These are phyloP conservation scores for Lachnellula arida DNA, from an alignment of 2,329 filamentous ascomycete genomes.

Conservation along the genomic window DNA sequence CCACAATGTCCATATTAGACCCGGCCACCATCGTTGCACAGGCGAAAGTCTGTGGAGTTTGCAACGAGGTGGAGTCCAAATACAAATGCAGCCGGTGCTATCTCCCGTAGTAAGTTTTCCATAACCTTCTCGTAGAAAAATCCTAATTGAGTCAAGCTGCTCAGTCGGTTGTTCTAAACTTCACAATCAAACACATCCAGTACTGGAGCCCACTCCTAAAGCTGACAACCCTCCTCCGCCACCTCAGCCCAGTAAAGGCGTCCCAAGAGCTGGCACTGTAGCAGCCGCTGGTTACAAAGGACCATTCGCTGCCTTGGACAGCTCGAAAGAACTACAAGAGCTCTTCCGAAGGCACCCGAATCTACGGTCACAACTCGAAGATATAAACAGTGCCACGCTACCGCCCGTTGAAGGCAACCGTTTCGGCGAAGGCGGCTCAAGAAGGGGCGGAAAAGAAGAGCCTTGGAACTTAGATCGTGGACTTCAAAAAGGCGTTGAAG, in stretches of 20 bases:
- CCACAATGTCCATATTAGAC: background rate
- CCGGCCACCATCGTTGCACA: background rate
- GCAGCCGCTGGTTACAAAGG: slow-evolving; percentile 30
- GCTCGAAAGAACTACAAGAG: slow-evolving; percentile 43
- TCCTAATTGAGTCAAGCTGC: slow-evolving; percentile 40
- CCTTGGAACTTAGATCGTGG: slow-evolving; percentile 56
- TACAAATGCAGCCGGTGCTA: slow-evolving; percentile 61
- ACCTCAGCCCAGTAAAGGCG: slow-evolving; percentile 5
- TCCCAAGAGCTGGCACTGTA: slow-evolving; percentile 20
- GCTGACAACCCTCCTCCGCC: slow-evolving; percentile 8
- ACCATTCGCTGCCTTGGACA: slow-evolving; percentile 49
- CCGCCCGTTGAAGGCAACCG: slow-evolving; percentile 34
- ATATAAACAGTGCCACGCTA: slow-evolving; percentile 47
- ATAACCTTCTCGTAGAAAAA: background rate
- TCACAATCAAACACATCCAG: slow-evolving; percentile 39
- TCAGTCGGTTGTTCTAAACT: slow-evolving; percentile 53
- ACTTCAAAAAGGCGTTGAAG: slow-evolving; percentile 50
- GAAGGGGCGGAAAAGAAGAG: slow-evolving; percentile 2
- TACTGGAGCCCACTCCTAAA: slow-evolving; percentile 12
- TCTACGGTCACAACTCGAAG: slow-evolving; percentile 42
- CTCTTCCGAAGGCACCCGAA: slow-evolving; percentile 51
- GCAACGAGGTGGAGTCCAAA: slow-evolving; percentile 46
- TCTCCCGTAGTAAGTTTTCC: slow-evolving; percentile 49
- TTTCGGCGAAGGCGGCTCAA: background rate
- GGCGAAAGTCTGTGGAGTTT: slow-evolving; percentile 49